Evolutionary conservation across 164 flowering plant species (phyloP).

Genomic region (Malania oleifera): DNA sequence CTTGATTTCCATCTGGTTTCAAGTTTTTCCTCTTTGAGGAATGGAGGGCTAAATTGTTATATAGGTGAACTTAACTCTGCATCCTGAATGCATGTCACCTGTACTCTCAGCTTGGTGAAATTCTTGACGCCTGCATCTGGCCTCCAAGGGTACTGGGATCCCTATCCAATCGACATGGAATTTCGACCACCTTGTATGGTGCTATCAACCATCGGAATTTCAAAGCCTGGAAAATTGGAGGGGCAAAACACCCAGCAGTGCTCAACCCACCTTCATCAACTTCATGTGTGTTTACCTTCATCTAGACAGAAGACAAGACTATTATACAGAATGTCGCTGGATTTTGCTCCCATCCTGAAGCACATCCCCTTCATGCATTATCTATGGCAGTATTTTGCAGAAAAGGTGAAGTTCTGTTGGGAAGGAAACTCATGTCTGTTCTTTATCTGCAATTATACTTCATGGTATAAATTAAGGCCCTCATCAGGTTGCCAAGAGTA

Average conservation of each 20-base stretch:
- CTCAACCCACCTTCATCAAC: conserved; percentile 91
- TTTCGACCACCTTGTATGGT: conserved; percentile 98
- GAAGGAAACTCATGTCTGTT: no score
- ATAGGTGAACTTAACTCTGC: no score
- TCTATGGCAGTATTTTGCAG: conserved; percentile 92
- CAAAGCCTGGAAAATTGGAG: conserved; percentile 93
- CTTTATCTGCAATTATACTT: no score
- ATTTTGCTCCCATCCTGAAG: conserved; percentile 83
- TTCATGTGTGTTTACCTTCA: conserved; percentile 90
- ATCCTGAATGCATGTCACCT: background rate
- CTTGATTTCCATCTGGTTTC: no score
- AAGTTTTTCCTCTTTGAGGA: no score
- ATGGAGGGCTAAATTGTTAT: no score
- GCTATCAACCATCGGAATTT: conserved; percentile 90
- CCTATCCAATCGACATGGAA: conserved; percentile 98
- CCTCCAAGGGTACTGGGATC: conserved; percentile 98
- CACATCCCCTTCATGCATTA: conserved; percentile 81
- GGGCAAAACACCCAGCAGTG: conserved; percentile 81
- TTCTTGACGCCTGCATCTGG: conserved; percentile 93
- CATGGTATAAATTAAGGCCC: no score
- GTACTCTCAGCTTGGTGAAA: conserved; percentile 73
- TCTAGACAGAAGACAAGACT: conserved; percentile 71
- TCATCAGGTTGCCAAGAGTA: no score
- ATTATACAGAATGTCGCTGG: conserved; percentile 94
- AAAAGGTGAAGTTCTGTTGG: conserved; percentile 50